Evolutionary conservation across 2,329 filamentous ascomycete genomes (phyloP), one percentile per base, ranked within the genome.

Genomic region (Arachnomyces sp.): DNA sequence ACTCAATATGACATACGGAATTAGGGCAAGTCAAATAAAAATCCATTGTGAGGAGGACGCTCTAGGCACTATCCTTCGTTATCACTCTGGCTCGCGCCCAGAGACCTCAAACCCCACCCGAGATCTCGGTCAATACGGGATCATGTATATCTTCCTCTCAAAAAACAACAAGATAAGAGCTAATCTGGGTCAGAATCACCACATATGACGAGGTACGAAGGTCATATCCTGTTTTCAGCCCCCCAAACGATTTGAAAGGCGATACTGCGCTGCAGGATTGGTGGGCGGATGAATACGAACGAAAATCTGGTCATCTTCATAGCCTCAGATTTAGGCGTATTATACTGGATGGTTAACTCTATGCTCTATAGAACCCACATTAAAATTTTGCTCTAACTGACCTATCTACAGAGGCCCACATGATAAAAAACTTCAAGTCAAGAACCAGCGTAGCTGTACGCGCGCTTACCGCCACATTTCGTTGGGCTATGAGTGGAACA

Each of bases 401-500:
- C 21, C 29, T 13, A 37, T 29, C 3, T 13, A 6, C 30, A 60
- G 57, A 62, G 41, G 58, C 51, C 1, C 60, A 66, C 29, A 35
- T 46, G 3, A 67, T 67, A 42, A 64, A 62, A 17, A 66, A 64
- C 30, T 52, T 49, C 13, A 28, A 43, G 2, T 54, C 56, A 2
- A 55, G 53, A n/a, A 57, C 52, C 2, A 65, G 60, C 2, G 48
- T 58, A 5, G 62, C 63, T 2, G 55, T 65, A 8, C 53, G 61
- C 9, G 56, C 52, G 21, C 52, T 68, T 1, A 52, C 44, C 3
- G 61, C 55, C 3, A 48, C 52, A n/a, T 57, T 49, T 39, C 63
- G 61, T 45, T 68, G 64, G 64, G 46, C 59, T 8, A 38, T 68
- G 16, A 60, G 50, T 5, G 63, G 63, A 12, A 68, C 65, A 1